Evolutionary conservation across 306 rosid species (phyloP).

Genomic region (Malus sieversii): DNA sequence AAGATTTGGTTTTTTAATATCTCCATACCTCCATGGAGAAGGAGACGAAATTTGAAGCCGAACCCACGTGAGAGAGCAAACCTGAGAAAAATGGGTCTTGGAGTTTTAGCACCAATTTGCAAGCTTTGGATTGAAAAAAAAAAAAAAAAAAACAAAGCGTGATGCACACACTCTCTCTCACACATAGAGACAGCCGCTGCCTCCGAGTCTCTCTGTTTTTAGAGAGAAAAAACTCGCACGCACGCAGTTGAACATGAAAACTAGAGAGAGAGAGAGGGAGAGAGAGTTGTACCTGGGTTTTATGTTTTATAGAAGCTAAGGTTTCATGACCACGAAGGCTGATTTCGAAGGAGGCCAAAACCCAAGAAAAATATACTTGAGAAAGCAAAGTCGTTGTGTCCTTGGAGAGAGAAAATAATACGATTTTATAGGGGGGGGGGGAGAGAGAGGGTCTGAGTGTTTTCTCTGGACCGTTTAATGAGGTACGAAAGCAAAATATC

Average conservation of each 20-base stretch:
- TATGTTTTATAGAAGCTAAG: slow-evolving; percentile 37
- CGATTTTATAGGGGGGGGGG: neutral
- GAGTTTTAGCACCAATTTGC: slow-evolving; percentile 44
- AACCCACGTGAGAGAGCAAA: slow-evolving; percentile 40
- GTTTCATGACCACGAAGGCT: slow-evolving; percentile 57
- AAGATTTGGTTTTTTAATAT: neutral
- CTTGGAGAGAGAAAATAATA: neutral
- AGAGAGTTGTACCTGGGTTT: slow-evolving; percentile 36
- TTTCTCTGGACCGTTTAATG: slow-evolving; percentile 27
- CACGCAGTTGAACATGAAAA: neutral
- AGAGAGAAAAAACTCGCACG: neutral
- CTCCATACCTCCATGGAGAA: slow-evolving; percentile 38
- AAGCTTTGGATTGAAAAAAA: slow-evolving; percentile 32
- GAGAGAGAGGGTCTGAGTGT: neutral
- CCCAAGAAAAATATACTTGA: neutral
- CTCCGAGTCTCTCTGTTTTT: neutral
- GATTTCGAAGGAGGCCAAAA: slow-evolving; percentile 26
- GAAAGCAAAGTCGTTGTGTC: slow-evolving; percentile 38
- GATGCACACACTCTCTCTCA: slow-evolving; percentile 11
- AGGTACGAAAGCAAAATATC: neutral
- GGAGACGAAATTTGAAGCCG: slow-evolving; percentile 10
- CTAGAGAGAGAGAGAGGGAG: neutral
- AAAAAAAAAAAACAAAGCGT: slow-evolving; percentile 31
- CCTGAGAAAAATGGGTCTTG: slow-evolving; percentile 54
- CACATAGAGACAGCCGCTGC: neutral